A percentile compares a stretch with the other conserved stretches of the same genome.
phyloP scores from a whole-genome alignment of 768 basidiomycete species.

The Gloeostereum incarnatum region DNA sequence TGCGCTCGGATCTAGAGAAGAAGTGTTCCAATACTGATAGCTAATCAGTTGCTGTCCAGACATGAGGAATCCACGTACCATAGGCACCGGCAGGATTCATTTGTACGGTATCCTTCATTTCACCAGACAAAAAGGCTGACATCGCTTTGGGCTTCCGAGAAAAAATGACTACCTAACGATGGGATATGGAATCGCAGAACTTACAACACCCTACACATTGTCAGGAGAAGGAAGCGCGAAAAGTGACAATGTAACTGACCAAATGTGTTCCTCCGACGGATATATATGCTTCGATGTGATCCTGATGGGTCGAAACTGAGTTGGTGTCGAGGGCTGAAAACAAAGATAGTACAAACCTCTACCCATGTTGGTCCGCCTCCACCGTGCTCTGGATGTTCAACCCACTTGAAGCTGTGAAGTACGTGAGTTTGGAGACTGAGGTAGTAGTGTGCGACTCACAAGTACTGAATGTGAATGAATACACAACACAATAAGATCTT shows the following conservation, averaged over 20 bases:
- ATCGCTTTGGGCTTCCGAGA: conserved; percentile 83
- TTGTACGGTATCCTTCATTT: conserved; percentile 73
- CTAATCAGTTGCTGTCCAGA: background rate
- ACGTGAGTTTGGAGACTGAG: conserved; percentile 3
- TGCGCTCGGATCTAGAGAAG: conserved; percentile 86
- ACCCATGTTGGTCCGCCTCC: conserved; percentile 85
- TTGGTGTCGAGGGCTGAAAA: conserved; percentile 3
- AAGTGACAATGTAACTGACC: conserved; percentile 27
- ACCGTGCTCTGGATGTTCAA: conserved; percentile 78
- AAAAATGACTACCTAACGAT: background rate
- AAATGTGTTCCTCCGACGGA: conserved; percentile 84
- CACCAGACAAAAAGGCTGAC: conserved; percentile 88
- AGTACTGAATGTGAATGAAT: conserved; percentile 48
- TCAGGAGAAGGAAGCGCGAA: conserved; percentile 3
- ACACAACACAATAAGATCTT: conserved; percentile 7
- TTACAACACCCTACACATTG: conserved; percentile 57
- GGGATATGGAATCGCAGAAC: conserved; percentile 12
- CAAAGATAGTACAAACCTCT: conserved; percentile 42
- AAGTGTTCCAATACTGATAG: conserved; percentile 69
- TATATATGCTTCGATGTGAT: conserved; percentile 80
- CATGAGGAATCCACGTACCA: conserved; percentile 26
- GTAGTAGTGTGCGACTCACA: conserved; percentile 41
- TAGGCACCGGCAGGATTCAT: conserved; percentile 76
- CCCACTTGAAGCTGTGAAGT: conserved; percentile 86
- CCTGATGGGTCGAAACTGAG: conserved; percentile 24